These are phyloP conservation scores for Sclerotinia trifoliorum DNA, from an alignment of 2,329 filamentous ascomycete species.

Conservation along the genomic window DNA sequence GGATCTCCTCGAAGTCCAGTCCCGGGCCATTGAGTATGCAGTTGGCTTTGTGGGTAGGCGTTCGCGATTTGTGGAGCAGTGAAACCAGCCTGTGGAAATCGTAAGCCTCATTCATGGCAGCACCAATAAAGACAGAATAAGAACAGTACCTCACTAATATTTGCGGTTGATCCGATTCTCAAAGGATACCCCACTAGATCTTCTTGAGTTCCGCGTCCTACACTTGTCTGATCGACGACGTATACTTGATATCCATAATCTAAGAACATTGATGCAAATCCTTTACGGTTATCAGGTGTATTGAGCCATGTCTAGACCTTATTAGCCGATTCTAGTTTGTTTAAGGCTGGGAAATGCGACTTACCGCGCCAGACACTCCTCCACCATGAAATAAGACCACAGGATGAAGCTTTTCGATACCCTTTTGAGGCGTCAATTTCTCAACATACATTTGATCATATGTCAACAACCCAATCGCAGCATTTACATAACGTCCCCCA, in stretches of 20 bases:
- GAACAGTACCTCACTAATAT: conserved; percentile 22
- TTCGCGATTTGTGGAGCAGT: conserved; percentile 14
- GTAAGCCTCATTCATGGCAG: background rate
- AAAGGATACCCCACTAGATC: conserved; percentile 31
- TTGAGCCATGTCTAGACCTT: conserved; percentile 44
- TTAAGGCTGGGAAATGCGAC: background rate
- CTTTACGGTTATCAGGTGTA: conserved; percentile 47
- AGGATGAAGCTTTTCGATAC: conserved; percentile 24
- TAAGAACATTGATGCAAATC: conserved; percentile 49
- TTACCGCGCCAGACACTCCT: conserved; percentile 27
- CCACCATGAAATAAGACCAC: conserved; percentile 29
- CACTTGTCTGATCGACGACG: conserved; percentile 37
- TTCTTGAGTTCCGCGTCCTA: conserved; percentile 28
- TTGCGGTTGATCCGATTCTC: conserved; percentile 28
- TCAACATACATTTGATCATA: conserved; percentile 53
- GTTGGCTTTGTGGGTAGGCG: conserved; percentile 28
- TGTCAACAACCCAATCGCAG: conserved; percentile 25
- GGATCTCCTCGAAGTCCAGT: conserved; percentile 40
- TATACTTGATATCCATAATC: conserved; percentile 47
- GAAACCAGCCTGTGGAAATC: conserved; percentile 6
- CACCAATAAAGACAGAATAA: background rate
- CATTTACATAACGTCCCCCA: conserved; percentile 28
- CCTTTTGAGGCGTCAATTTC: conserved; percentile 42
- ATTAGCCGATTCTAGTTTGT: conserved; percentile 8
- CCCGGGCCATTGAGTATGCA: conserved; percentile 44